Evolutionary conservation across 768 basidiomycete species (phyloP).

Genomic region (Suillus lakei): DNA sequence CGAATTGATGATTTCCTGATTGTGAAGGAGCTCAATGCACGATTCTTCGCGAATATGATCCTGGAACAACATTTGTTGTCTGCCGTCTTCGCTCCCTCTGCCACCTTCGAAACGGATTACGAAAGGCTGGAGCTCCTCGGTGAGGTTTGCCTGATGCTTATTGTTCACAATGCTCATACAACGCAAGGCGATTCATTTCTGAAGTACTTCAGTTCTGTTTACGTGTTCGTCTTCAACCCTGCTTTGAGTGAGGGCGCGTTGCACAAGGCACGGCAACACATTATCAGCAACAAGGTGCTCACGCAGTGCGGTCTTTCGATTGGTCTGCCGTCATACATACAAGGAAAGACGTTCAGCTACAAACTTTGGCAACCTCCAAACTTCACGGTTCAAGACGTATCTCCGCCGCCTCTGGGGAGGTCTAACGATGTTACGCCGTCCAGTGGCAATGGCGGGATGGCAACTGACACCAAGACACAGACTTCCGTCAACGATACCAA

Average conservation of each 20-base stretch:
- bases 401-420: neutral
- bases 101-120: constrained; percentile 74
- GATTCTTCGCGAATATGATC: constrained; percentile 65
- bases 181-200: constrained; percentile 77
- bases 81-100: constrained; percentile 74
- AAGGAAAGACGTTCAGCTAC: constrained; percentile 68
- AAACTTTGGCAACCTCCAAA: constrained; percentile 69
- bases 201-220: constrained; percentile 77
- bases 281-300: constrained; percentile 78
- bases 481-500: neutral
- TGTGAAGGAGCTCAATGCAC: constrained; percentile 78
- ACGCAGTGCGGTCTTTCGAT: constrained; percentile 55
- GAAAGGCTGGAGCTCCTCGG: constrained; percentile 86
- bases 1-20: constrained; percentile 77
- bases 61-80: constrained; percentile 61
- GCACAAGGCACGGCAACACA: constrained; percentile 65
- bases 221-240: constrained; percentile 74
- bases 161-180: neutral
- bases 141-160: constrained; percentile 34
- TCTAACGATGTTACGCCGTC: neutral
- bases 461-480: neutral
- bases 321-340: constrained; percentile 76
- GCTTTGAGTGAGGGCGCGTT: constrained; percentile 67
- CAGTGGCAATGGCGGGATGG: neutral
- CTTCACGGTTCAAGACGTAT: constrained; percentile 31